phyloP scores from a whole-genome alignment of 495 filamentous ascomycete genomes.

The Talaromyces adpressus region DNA sequence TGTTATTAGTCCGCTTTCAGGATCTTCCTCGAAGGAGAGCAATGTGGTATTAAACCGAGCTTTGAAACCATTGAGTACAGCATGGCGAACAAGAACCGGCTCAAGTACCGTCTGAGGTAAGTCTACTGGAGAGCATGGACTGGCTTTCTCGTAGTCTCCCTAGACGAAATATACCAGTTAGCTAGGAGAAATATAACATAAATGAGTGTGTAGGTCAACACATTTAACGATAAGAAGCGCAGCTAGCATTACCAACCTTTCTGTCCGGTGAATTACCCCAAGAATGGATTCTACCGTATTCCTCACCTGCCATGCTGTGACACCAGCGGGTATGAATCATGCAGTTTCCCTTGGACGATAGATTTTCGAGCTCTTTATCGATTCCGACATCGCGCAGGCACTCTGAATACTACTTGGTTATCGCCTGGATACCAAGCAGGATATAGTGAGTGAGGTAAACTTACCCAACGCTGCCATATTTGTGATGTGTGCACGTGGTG shows the following conservation, averaged over 20 bases:
- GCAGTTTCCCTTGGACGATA: slow-evolving; percentile 28
- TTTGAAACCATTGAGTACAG: slow-evolving; percentile 31
- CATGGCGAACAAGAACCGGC: slow-evolving; percentile 41
- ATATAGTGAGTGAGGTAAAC: neutral
- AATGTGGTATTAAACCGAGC: slow-evolving; percentile 38
- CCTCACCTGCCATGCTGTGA: slow-evolving; percentile 46
- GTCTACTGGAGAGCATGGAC: slow-evolving; percentile 40
- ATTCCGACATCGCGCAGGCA: slow-evolving; percentile 51
- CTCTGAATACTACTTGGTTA: slow-evolving; percentile 25
- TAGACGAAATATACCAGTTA: no score
- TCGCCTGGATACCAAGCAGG: neutral
- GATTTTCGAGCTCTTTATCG: slow-evolving; percentile 31
- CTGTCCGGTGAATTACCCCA: slow-evolving; percentile 44
- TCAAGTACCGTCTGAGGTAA: slow-evolving; percentile 47
- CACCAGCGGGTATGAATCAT: slow-evolving; percentile 48
- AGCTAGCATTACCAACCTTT: slow-evolving; percentile 16
- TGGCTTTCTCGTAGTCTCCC: slow-evolving; percentile 46
- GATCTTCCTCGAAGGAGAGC: slow-evolving; percentile 18
- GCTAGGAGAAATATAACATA: no score
- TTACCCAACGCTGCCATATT: slow-evolving; percentile 42
- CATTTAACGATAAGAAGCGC: no score
- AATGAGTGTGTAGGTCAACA: no score
- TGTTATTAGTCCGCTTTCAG: slow-evolving; percentile 18
- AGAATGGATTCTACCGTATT: slow-evolving; percentile 44
- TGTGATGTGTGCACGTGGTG: slow-evolving; percentile 50